These are phyloP conservation scores for Colletotrichum sp. DNA, from an alignment of 2,329 filamentous ascomycete species.

Conservation along the genomic window DNA sequence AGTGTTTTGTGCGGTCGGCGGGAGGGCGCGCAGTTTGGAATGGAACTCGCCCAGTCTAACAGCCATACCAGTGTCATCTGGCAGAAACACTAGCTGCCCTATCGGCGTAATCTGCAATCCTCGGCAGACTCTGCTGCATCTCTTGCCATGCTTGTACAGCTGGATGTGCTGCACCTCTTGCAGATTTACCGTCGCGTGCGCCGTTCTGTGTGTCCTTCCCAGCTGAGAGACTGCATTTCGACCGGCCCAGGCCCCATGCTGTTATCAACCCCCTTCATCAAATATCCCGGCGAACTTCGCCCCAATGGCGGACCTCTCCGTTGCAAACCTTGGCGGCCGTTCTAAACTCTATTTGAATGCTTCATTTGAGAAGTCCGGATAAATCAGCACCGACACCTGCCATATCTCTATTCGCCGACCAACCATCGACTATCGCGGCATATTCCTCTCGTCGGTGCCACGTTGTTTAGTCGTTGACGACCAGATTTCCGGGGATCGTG, in stretches of 20 bases:
- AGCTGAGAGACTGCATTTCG: conserved; percentile 8
- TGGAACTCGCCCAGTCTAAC: neutral
- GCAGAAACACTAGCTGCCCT: neutral
- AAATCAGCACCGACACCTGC: neutral
- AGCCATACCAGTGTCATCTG: neutral
- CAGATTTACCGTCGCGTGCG: neutral
- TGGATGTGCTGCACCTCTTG: conserved; percentile 6
- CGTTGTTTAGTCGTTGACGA: neutral
- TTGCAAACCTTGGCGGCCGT: neutral
- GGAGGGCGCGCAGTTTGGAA: neutral
- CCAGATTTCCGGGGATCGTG: neutral
- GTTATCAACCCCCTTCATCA: conserved; percentile 6
- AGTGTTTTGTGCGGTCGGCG: neutral
- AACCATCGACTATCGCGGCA: neutral
- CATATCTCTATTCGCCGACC: neutral
- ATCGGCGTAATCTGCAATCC: neutral
- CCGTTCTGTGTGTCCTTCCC: neutral
- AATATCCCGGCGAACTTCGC: conserved; percentile 4
- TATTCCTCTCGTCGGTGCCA: neutral
- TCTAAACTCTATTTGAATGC: neutral
- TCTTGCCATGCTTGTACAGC: neutral
- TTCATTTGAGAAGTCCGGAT: neutral
- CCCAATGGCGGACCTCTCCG: conserved; percentile 7
- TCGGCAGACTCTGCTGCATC: neutral
- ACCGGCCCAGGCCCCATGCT: conserved; percentile 9